A percentile compares a stretch with the other conserved stretches of the same genome.
These are phyloP conservation scores for Panicum miliaceum DNA, from an alignment of 176 grass and related monocot genomes.

Conservation along the genomic window DNA sequence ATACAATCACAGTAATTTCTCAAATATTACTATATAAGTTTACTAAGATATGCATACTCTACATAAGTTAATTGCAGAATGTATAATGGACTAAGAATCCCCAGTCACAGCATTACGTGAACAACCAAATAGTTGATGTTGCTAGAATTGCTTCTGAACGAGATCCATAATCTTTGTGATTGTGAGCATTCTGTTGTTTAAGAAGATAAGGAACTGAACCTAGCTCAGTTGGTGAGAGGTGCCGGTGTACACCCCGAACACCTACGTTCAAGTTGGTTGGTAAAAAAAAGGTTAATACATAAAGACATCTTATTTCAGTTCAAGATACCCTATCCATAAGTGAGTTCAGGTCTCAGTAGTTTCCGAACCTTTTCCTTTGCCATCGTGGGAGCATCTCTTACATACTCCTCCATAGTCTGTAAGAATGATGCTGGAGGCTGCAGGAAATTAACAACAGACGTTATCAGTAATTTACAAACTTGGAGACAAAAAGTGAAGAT, in stretches of 20 bases:
- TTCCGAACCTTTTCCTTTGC: constrained; percentile 72
- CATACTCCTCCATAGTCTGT: constrained; percentile 95
- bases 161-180: neutral
- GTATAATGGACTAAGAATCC: neutral
- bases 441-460: constrained; percentile 40
- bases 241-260: neutral
- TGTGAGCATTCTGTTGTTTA: neutral
- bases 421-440: constrained; percentile 95
- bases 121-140: neutral
- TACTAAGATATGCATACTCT: neutral
- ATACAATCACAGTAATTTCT: neutral
- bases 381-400: constrained; percentile 76
- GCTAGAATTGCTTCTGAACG: neutral
- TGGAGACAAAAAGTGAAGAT: neutral
- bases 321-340: constrained; percentile 11
- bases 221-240: neutral
- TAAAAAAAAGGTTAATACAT: neutral
- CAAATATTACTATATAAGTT: neutral
- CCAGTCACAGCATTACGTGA: neutral
- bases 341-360: constrained; percentile 4
- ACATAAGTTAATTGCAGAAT: constrained; percentile 4
- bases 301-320: constrained; percentile 15
- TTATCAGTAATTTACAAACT: constrained; percentile 19
- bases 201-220: neutral
- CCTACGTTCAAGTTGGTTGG: neutral